Base-by-base conservation (phyloP, 768 basidiomycete species). In the Lenzites betulinus region DNA sequence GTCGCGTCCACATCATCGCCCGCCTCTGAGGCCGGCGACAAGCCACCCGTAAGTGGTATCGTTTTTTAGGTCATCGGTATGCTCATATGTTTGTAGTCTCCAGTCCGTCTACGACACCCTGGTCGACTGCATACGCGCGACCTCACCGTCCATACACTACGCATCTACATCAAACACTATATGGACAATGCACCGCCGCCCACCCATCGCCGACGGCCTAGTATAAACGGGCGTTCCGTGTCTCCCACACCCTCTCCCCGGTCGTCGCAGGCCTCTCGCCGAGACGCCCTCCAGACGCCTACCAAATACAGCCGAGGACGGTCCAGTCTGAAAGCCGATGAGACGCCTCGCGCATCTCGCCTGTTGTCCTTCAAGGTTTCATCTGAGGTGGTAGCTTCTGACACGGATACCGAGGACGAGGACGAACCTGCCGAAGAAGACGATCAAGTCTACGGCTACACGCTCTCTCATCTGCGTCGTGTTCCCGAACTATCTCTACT, bases 131-230 rank as follows among this genome's bases (percentile, higher is more conserved):
- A 81, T 56, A 81, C 84, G 0, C 77, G 78, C 20, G 88, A 92
- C 57, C 82, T 93, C 26, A 92, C 84, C 2, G 81, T 77, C 3
- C 87, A 87, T 60, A 88, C 85, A 0, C 90, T 93, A 69, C 81
- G 87, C 12, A 81, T 90, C 39, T 91, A 93, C 65, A 64, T 93
- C 60, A 90, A 89, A 64, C 87, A 92, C 64, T 92, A 85, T 71
- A 88, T 93, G 87, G 84, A 89, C 65, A 77, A 86, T 66, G 79
- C 78, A 0, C 74, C 77, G 38, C 51, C 67, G 51, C 55, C 62
- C 11, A 22, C 20, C 12, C 33, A 28, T 0, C 47, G 22, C 20
- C 44, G 36, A 1, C 54, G 38, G 15, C 18, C 25, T 16, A 47
- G 28, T 9, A 16, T 51, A 9, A 20, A 28, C 39, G 36, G 57